These are phyloP conservation scores for Ceratocystis huliohia DNA, from an alignment of 2,329 filamentous ascomycete genomes.

Conservation along the genomic window DNA sequence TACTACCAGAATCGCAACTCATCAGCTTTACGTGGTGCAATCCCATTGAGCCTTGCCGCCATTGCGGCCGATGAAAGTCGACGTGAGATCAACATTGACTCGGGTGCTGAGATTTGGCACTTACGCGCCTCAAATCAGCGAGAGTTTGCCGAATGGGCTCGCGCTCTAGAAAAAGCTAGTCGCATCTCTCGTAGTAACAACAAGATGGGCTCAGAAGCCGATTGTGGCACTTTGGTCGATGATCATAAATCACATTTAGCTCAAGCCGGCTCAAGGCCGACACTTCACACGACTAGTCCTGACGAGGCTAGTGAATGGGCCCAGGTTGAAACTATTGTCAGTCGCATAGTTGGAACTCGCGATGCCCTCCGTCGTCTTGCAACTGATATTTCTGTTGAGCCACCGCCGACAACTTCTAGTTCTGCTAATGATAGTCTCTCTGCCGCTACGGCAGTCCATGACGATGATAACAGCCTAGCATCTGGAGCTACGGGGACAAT, in stretches of 20 bases:
- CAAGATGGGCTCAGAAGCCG: slow-evolving; percentile 28
- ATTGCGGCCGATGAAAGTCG: slow-evolving; percentile 80
- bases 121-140: slow-evolving; percentile 67
- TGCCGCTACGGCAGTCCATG: slow-evolving; percentile 33
- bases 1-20: slow-evolving; percentile 95
- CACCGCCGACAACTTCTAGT: slow-evolving; percentile 30
- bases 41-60: slow-evolving; percentile 80
- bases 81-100: slow-evolving; percentile 90
- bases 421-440: slow-evolving; percentile 23
- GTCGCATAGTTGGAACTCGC: slow-evolving; percentile 71
- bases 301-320: slow-evolving; percentile 75
- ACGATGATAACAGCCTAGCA: slow-evolving; percentile 28
- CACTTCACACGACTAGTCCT: slow-evolving; percentile 26
- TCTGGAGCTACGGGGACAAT: slow-evolving; percentile 2
- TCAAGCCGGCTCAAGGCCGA: not conserved
- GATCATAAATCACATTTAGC: slow-evolving; percentile 15
- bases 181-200: slow-evolving; percentile 44
- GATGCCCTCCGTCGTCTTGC: slow-evolving; percentile 80
- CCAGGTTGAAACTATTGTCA: slow-evolving; percentile 72
- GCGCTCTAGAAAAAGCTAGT: slow-evolving; percentile 71
- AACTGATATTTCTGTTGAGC: slow-evolving; percentile 64
- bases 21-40: slow-evolving; percentile 79
- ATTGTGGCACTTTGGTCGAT: slow-evolving; percentile 21
- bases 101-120: slow-evolving; percentile 94
- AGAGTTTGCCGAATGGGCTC: slow-evolving; percentile 80